These are phyloP conservation scores for Drosera spatulata DNA, from an alignment of 179 eudicot species.

Conservation along the genomic window DNA sequence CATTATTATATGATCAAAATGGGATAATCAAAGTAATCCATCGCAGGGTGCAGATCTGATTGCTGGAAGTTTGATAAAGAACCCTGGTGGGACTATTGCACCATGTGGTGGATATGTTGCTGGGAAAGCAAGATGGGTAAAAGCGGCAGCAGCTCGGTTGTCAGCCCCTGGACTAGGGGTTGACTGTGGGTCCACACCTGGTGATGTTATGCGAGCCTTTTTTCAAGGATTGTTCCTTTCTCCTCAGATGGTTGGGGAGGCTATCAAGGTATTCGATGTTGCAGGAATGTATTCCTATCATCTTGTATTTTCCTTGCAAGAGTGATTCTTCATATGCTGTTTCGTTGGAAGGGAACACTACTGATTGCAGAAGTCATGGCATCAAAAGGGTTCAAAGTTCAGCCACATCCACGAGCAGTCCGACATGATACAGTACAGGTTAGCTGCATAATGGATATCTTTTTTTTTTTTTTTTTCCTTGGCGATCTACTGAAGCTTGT, in stretches of 20 bases:
- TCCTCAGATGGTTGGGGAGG: slow-evolving; percentile 99
- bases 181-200: slow-evolving; percentile 95
- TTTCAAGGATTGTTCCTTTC: slow-evolving; percentile 92
- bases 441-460: neutral
- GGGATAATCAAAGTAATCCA: slow-evolving; percentile 11
- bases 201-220: slow-evolving; percentile 70
- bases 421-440: slow-evolving; percentile 97
- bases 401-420: slow-evolving; percentile 66
- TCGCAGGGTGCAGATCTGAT: slow-evolving; percentile 91
- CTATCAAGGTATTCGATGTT: slow-evolving; percentile 52
- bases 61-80: slow-evolving; percentile 94
- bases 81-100: slow-evolving; percentile 98
- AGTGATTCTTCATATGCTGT: slow-evolving; percentile 1
- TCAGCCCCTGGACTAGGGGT: slow-evolving; percentile 96
- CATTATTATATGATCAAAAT: slow-evolving; percentile 1
- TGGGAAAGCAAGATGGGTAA: slow-evolving; percentile 74
- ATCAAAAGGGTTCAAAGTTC: slow-evolving; percentile 69
- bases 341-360: slow-evolving; percentile 53
- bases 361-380: slow-evolving; percentile 98
- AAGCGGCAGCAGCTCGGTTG: slow-evolving; percentile 92
- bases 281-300: neutral
- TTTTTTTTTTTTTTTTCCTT: neutral
- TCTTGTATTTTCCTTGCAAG: slow-evolving; percentile 1
- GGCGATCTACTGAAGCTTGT: neutral
- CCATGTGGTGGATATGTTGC: slow-evolving; percentile 99